Evolutionary conservation across 306 rosid genomes (phyloP), one percentile per base, ranked within the genome.

Genomic region (Castanea sativa): DNA sequence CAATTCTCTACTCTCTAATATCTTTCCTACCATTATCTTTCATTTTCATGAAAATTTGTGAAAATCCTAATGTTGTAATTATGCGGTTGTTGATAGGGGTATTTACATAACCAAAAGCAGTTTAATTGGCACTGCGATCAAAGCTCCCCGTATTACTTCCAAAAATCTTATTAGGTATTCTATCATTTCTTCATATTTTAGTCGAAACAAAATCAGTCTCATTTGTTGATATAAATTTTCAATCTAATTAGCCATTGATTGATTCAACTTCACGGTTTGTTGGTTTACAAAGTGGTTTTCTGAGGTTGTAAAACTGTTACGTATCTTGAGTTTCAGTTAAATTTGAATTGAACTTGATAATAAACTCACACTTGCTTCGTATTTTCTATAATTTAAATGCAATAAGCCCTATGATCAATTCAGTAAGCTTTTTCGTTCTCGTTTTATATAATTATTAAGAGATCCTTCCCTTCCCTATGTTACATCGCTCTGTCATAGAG

Each of bases 61-160:
- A 49, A 49, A 49, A 49, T 49, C 53, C 53, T 49, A 12, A 49
- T 49, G 5, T 49, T 10, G 18, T 35, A n/a, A 68, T 18, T 68
- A 18, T 23, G 18, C 3, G 71, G 71, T 8, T 35, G 53, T 33
- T 67, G 21, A 7, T n/a, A 96, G 98, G 98, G 99, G 99, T 33
- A 96, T 96, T 84, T 96, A 90, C 79, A 96, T 96, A 4, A 96
- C 98, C 43, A 94, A 97, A 63, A 96, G 99, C 76, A 96, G 97
- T 85, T 88, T 96, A 94, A 96, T 96, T 88, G 99, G 99, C 43
- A 97, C 98, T 45, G 98, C 99, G 45, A 82, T 96, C 60, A 96
- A 93, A 82, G 98, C 97, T 83, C 98, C 99, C 1, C 91, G 98
- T 55, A 93, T 96, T 75, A 96, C 99, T 82, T 96, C 99, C 56